Base-by-base conservation (phyloP, 108 stramenopile species). In the Cyclotella distinguenda region DNA sequence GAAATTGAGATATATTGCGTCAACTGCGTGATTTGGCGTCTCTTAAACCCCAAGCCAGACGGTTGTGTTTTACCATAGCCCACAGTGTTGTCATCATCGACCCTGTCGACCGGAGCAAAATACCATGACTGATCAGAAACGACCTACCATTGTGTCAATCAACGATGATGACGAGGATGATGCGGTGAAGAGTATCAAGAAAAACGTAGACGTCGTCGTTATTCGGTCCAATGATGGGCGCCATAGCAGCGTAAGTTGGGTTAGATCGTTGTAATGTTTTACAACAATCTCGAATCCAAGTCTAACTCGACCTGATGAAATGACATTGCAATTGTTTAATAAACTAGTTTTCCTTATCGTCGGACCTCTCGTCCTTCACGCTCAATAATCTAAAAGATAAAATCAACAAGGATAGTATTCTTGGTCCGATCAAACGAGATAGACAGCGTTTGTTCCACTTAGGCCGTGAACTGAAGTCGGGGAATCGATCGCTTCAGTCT, bases 381-480 rank as follows among this genome's bases (percentile, higher is more conserved):
- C 67, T 81, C 8, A 68, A 64, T 35, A 51, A 47, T 23, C 49
- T 81, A 19, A 78, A 74, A 69, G 71, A 77, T 19, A 26, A 21
- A 30, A 68, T 81, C 25, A 3, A 44, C 36, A 36, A 61, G 30
- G 46, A 64, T 26, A 22, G 34, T 0, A 28, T 36, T 13, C 74
- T 83, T 4, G 79, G 78, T 3, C 70, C 71, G 10, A 57, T 77
- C 11, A 35, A 21, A 33, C 68, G 72, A 15, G 3, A 44, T 2
- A n/a, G 77, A n/a, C 90, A 91, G 60, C 77, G 90, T n/a, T 36
- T 91, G 7, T 91, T 91, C 79, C 77, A 86, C 63, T 51, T 91
- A 23, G 90, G 90, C 3, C 46, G 84, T 19, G 90, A 91, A 60
- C 64, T 91, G 16, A 91, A 91, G 60, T 74, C 79, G 18, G 74